Percentiles rank a stretch among this genome's conserved stretches.
Conservation (phyloP, 345 rosid genomes). For the Crucihimalaya himalaica region DNA sequence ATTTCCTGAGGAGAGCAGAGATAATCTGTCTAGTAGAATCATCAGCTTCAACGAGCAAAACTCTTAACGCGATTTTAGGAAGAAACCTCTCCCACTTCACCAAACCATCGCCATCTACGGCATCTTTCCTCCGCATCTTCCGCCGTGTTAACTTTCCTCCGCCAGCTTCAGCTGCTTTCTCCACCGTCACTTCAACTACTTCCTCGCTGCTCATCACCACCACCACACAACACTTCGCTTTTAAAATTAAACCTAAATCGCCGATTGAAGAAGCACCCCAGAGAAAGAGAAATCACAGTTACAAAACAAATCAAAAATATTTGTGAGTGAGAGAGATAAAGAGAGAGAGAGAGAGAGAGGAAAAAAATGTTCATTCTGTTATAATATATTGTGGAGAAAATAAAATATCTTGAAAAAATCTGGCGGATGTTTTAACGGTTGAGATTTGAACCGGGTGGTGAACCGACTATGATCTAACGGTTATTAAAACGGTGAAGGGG, state of each 20-base stretch:
- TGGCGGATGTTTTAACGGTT: slow-evolving; percentile 43
- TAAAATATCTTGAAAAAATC: slow-evolving; percentile 47
- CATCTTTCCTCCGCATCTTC: slow-evolving; percentile 34
- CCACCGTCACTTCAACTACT: slow-evolving; percentile 39
- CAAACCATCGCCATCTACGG: slow-evolving; percentile 38
- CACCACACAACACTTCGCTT: slow-evolving; percentile 10
- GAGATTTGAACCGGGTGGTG: neutral
- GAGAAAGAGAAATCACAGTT: slow-evolving; percentile 18
- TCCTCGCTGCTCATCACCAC: slow-evolving; percentile 45
- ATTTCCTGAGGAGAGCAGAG: slow-evolving; percentile 82
- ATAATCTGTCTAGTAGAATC: slow-evolving; percentile 93
- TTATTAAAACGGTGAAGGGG: slow-evolving; percentile 13
- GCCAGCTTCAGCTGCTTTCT: slow-evolving; percentile 25
- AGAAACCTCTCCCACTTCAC: slow-evolving; percentile 73
- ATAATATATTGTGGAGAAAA: neutral
- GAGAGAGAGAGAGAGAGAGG: too few species aligned
- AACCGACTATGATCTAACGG: slow-evolving; percentile 43
- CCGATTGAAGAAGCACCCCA: slow-evolving; percentile 8
- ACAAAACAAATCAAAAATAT: neutral
- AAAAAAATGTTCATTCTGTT: neutral
- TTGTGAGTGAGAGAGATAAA: slow-evolving; percentile 18
- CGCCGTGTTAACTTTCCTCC: slow-evolving; percentile 37
- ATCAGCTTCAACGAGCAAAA: slow-evolving; percentile 88
- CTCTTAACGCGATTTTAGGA: slow-evolving; percentile 65
- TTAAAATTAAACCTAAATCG: slow-evolving; percentile 1